Percentiles rank a stretch among this genome's conserved stretches.
Evolutionary conservation across 2,329 filamentous ascomycete genomes (phyloP).

Genomic region (Talaromyces sp.): DNA sequence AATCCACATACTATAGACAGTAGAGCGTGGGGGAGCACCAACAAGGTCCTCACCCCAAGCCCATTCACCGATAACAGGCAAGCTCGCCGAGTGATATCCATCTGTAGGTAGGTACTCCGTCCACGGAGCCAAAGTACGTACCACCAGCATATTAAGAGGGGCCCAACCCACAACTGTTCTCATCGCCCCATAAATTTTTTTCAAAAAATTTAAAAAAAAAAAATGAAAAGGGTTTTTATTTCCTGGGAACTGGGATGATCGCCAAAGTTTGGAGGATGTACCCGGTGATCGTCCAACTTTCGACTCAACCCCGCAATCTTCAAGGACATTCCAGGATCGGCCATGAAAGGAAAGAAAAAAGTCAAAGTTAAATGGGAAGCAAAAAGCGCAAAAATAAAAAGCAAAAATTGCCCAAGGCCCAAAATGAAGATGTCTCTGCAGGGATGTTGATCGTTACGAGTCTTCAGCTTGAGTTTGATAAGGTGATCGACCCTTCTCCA

Average conservation of each 20-base stretch:
- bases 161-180: neutral
- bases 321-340: constrained; percentile 6
- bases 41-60: neutral
- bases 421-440: neutral
- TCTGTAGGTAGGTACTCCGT: neutral
- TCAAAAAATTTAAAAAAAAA: neutral
- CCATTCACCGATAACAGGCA: neutral
- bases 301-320: constrained; percentile 18
- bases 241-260: constrained; percentile 11
- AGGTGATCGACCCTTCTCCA: constrained; percentile 4
- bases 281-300: constrained; percentile 16
- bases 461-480: neutral
- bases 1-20: constrained; percentile 14
- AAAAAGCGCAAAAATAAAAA: neutral
- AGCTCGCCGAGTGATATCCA: neutral
- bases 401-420: too few species aligned
- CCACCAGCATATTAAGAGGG: neutral
- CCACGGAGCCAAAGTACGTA: neutral
- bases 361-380: neutral
- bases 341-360: neutral
- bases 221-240: neutral
- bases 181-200: neutral
- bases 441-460: neutral
- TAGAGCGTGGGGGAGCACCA: constrained; percentile 15
- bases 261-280: constrained; percentile 13